Evolutionary conservation across 805 yeast genomes (phyloP), one percentile per base, ranked within the genome.

Genomic region (Limtongozyma cylindracea): DNA sequence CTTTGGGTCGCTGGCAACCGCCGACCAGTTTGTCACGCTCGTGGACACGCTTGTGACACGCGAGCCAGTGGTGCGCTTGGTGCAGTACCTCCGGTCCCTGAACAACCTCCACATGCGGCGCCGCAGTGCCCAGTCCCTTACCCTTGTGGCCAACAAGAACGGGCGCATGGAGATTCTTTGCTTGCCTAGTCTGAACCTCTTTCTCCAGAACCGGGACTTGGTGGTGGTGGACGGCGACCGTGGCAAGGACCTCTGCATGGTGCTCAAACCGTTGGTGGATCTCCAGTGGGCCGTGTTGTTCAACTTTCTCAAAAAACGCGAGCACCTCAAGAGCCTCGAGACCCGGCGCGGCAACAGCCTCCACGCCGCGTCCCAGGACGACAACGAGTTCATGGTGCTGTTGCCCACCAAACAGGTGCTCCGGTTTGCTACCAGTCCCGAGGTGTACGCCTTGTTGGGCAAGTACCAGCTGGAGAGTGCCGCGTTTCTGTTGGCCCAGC

Each of bases 201-300:
- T 43, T 22, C 46, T 73, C 27, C 56, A 52, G 28, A 51, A 60
- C 20, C 53, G 61, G 25, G 88, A 74, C 41, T 51, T 73, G 35
- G 73, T 72, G 7, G 64, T 73, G 11, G 70, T 71, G 25, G 88
- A 74, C 43, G 91, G 88, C 24, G 91, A 74, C 38, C 52, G 88
- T 28, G 91, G 91, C 14, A 70, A 70, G 33, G 91, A 74, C 40
- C 41, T 74, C 29, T 84, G 68, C 7, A 59, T 66, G 59, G 63
- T 73, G 20, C 45, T 72, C 14, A 72, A 69, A 28, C 77, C 84
- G 1, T 40, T 53, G 19, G 56, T 72, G 15, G 57, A 54, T 20
- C 50, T 70, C 25, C 61, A 68, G 27, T 48, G 67, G 38, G 84
- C 84, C 3, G 53, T 72, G 21, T 53, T 74, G 26, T 59, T 73